phyloP scores from a whole-genome alignment of 2,329 filamentous ascomycete species.

The Microcera coccophila region DNA sequence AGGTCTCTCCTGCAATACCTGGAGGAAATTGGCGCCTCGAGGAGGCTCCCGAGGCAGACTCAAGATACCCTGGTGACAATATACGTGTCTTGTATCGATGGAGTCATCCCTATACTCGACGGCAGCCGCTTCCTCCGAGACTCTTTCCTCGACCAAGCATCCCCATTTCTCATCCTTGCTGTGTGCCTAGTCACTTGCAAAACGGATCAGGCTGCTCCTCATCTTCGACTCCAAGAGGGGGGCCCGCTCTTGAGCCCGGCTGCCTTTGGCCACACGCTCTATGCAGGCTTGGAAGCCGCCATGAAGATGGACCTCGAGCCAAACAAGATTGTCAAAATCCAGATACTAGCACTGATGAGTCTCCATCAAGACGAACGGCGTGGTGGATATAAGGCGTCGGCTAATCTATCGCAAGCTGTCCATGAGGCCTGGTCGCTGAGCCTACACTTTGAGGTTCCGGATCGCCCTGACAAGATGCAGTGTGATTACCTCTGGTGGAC shows the following conservation, averaged over 20 bases:
- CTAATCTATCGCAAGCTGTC: slow-evolving; percentile 22
- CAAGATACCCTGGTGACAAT: too few relatives aligned
- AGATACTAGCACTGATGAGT: slow-evolving; percentile 24
- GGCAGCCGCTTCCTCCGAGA: too few relatives aligned
- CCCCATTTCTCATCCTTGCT: slow-evolving; percentile 17
- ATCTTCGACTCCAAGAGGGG: slow-evolving; percentile 13
- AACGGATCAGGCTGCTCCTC: slow-evolving; percentile 20
- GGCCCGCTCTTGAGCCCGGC: slow-evolving; percentile 13
- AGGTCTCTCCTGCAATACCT: too few relatives aligned
- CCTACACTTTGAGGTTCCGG: too few relatives aligned
- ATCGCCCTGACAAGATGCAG: too few relatives aligned
- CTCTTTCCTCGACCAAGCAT: slow-evolving; percentile 17
- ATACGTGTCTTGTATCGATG: too few relatives aligned
- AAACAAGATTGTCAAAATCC: slow-evolving; percentile 20
- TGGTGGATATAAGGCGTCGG: slow-evolving; percentile 21
- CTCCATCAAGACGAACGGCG: slow-evolving; percentile 22
- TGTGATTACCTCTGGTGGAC: too few relatives aligned
- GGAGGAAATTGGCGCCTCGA: too few relatives aligned
- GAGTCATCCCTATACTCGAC: too few relatives aligned
- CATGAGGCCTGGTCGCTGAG: slow-evolving; percentile 26
- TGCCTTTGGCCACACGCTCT: slow-evolving; percentile 16
- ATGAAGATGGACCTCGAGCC: slow-evolving; percentile 24
- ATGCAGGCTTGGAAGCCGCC: slow-evolving; percentile 21
- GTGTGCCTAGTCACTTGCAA: slow-evolving; percentile 25
- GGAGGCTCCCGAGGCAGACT: too few relatives aligned